Conservation (phyloP, 805 yeast species). For the Priceomyces fermenticarens region DNA sequence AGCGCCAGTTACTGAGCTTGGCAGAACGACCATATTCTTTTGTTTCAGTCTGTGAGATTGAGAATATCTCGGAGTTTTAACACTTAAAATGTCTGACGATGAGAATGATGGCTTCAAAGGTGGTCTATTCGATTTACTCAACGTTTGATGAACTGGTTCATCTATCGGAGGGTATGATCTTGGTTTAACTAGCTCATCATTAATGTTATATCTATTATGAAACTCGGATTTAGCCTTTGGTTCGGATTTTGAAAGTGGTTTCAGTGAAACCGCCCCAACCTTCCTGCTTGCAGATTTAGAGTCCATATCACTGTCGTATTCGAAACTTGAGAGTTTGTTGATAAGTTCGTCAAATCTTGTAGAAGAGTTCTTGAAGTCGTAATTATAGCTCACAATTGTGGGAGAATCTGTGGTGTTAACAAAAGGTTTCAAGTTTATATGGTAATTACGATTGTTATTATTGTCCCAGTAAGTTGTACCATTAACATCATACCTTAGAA, state of each 20-base stretch:
- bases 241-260: conserved; percentile 1
- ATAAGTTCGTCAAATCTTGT: conserved; percentile 22
- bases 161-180: conserved; percentile 4
- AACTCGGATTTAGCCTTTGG: conserved; percentile 11
- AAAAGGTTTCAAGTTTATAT: conserved; percentile 28
- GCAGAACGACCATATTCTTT: conserved; percentile 8
- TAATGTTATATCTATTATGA: conserved; percentile 16
- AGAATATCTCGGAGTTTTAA: conserved; percentile 23
- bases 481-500: conserved; percentile 30
- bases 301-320: conserved; percentile 9
- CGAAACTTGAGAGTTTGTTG: conserved; percentile 15
- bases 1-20: conserved; percentile 7
- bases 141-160: neutral
- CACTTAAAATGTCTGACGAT: conserved; percentile 12
- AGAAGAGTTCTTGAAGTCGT: conserved; percentile 6
- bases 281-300: conserved; percentile 5
- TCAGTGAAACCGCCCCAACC: too few species aligned
- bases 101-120: conserved; percentile 18
- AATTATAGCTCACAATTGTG: conserved; percentile 6
- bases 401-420: neutral
- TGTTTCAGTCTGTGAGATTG: conserved; percentile 19
- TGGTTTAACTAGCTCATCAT: conserved; percentile 11
- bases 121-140: conserved; percentile 9
- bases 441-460: conserved; percentile 32
- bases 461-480: conserved; percentile 37